phyloP scores from a whole-genome alignment of 331 rosid species.

The Malus hybrid region DNA sequence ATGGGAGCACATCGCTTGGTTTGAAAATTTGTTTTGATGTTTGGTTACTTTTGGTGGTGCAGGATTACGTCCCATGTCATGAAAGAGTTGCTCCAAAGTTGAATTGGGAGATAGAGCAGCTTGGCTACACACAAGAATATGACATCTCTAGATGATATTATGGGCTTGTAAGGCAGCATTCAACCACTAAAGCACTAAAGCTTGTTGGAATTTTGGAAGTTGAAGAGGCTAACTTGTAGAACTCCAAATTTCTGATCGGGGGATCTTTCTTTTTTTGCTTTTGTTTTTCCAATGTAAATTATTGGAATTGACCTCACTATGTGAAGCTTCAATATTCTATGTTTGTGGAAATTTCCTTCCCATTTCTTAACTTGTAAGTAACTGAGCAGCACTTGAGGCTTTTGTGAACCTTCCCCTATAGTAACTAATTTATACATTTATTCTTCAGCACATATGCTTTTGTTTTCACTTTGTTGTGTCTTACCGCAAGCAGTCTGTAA shows the following conservation, averaged over 20 bases:
- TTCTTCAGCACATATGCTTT: not conserved
- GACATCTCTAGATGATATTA: constrained; percentile 65
- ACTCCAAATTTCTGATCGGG: constrained; percentile 21
- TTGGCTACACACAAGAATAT: constrained; percentile 64
- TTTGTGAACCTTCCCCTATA: constrained; percentile 29
- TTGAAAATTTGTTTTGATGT: not conserved
- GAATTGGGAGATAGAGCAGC: constrained; percentile 82
- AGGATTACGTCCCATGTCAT: constrained; percentile 92
- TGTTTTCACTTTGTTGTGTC: not conserved
- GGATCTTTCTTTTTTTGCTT: constrained; percentile 9
- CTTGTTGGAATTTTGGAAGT: constrained; percentile 43
- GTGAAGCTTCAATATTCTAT: constrained; percentile 36
- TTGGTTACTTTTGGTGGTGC: constrained; percentile 1
- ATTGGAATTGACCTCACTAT: constrained; percentile 52
- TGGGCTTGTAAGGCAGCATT: constrained; percentile 22
- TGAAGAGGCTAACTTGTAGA: constrained; percentile 51
- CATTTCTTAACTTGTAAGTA: constrained; percentile 22
- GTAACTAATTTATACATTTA: constrained; percentile 27
- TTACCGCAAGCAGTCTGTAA: not conserved
- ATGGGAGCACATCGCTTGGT: not conserved
- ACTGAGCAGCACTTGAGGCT: constrained; percentile 23
- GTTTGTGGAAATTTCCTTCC: constrained; percentile 34
- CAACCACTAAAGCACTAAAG: constrained; percentile 1
- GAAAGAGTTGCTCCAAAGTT: constrained; percentile 83
- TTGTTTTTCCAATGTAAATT: constrained; percentile 46